Evolutionary conservation across 768 basidiomycete genomes (phyloP).

Genomic region (Ephemerocybe angulata): DNA sequence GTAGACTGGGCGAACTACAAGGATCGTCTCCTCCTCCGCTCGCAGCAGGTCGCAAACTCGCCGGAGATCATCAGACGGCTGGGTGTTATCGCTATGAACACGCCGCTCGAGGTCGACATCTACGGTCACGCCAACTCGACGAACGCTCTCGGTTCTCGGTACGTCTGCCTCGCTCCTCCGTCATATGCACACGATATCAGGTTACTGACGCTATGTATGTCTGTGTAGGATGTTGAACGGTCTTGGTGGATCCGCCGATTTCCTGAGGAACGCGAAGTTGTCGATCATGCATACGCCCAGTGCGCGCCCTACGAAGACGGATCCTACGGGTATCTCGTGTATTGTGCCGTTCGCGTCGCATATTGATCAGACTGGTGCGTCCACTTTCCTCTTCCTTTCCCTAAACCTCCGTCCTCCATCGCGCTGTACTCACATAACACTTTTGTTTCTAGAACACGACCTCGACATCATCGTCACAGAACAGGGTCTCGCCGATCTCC

Average conservation of each 20-base stretch:
- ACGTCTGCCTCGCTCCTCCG: background rate
- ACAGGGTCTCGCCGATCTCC: conserved; percentile 46
- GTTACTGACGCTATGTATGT: background rate
- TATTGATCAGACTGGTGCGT: conserved; percentile 45
- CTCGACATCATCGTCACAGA: conserved; percentile 47
- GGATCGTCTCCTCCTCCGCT: conserved; percentile 43
- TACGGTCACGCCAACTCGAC: conserved; percentile 53
- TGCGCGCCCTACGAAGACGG: conserved; percentile 43
- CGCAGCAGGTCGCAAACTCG: conserved; percentile 49
- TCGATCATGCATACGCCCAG: conserved; percentile 51
- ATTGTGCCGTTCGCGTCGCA: conserved; percentile 48
- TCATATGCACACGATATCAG: background rate
- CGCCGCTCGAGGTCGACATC: conserved; percentile 48
- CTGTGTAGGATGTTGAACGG: conserved; percentile 48
- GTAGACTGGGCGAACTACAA: conserved; percentile 45
- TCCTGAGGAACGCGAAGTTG: conserved; percentile 46
- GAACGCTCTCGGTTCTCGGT: conserved; percentile 42
- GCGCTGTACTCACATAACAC: background rate
- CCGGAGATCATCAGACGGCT: conserved; percentile 47
- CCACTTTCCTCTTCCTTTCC: background rate
- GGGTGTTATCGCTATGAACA: conserved; percentile 51
- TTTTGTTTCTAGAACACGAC: conserved; percentile 37
- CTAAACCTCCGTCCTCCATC: background rate
- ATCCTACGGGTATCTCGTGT: conserved; percentile 48
- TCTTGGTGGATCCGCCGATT: conserved; percentile 46